Conservation (phyloP, 129 eudicot species). For the Centella asiatica region DNA sequence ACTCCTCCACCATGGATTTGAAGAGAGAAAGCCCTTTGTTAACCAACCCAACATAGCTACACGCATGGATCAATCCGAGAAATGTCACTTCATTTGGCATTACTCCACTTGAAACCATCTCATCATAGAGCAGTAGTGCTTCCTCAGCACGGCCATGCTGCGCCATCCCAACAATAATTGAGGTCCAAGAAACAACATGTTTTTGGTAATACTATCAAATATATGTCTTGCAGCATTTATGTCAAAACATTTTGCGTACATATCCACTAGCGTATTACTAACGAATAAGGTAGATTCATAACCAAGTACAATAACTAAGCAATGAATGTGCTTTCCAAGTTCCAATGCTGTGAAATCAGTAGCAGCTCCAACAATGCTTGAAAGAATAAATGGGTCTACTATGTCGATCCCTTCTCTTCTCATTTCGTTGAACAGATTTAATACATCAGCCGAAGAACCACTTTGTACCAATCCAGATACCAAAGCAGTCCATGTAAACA, state of each 20-base stretch:
- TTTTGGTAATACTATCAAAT: conserved; percentile 31
- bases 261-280: conserved; percentile 57
- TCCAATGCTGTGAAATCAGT: conserved; percentile 54
- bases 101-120: conserved; percentile 46
- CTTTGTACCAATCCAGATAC: conserved; percentile 74
- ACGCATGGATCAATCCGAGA: conserved; percentile 67
- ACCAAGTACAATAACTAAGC: conserved; percentile 52
- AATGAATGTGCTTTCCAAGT: conserved; percentile 73
- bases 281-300: conserved; percentile 45
- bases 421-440: conserved; percentile 49
- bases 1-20: conserved; percentile 58
- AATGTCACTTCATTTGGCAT: conserved; percentile 83
- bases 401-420: conserved; percentile 47
- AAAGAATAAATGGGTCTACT: conserved; percentile 50
- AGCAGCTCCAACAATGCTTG: conserved; percentile 60
- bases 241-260: conserved; percentile 95
- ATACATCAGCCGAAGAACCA: conserved; percentile 37
- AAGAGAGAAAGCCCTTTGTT: conserved; percentile 56
- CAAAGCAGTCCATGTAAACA: conserved; percentile 77
- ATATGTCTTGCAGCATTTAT: conserved; percentile 42
- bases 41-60: conserved; percentile 92
- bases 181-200: conserved; percentile 92
- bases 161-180: conserved; percentile 79
- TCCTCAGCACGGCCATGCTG: conserved; percentile 78
- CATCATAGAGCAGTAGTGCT: conserved; percentile 55